A percentile compares a stretch with the other conserved stretches of the same genome.
phyloP scores from a whole-genome alignment of 2,329 filamentous ascomycete genomes.

The Penicillium verrucosum region DNA sequence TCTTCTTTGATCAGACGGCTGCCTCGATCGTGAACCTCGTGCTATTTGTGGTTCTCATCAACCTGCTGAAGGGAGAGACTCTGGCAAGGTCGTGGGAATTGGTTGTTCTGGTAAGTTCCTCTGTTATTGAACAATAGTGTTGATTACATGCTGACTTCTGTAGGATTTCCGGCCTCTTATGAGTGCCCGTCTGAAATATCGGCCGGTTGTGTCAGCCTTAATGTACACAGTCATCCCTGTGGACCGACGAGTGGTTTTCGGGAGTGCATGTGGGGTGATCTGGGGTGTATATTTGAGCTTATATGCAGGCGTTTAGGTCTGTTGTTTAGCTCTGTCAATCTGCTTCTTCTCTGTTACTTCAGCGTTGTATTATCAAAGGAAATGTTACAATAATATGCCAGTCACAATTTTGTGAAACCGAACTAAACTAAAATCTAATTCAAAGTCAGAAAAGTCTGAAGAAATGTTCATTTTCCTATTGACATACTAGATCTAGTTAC shows the following conservation, averaged over 20 bases:
- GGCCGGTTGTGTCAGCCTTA: constrained; percentile 66
- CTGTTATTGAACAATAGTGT: not conserved
- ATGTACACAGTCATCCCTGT: constrained; percentile 72
- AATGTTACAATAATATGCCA: not conserved
- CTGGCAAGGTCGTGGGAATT: constrained; percentile 28
- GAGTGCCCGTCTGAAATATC: constrained; percentile 67
- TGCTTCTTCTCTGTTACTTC: not conserved
- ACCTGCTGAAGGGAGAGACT: constrained; percentile 37
- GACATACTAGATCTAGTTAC: not conserved
- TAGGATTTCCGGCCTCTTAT: constrained; percentile 64
- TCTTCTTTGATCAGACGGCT: constrained; percentile 56
- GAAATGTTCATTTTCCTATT: not conserved
- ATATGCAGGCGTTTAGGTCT: constrained; percentile 43
- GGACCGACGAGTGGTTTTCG: constrained; percentile 66
- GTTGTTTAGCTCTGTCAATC: not conserved
- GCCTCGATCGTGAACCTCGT: constrained; percentile 56
- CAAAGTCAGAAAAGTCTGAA: not conserved
- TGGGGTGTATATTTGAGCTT: constrained; percentile 77
- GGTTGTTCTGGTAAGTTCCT: constrained; percentile 32
- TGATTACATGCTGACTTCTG: not conserved
- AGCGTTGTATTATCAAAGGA: not conserved
- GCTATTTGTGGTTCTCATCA: constrained; percentile 56
- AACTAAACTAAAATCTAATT: not conserved
- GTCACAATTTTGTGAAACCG: not conserved
- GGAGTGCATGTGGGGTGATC: constrained; percentile 66